Conservation (phyloP, 78 protist genomes). For the Cavenderia fasciculata region DNA sequence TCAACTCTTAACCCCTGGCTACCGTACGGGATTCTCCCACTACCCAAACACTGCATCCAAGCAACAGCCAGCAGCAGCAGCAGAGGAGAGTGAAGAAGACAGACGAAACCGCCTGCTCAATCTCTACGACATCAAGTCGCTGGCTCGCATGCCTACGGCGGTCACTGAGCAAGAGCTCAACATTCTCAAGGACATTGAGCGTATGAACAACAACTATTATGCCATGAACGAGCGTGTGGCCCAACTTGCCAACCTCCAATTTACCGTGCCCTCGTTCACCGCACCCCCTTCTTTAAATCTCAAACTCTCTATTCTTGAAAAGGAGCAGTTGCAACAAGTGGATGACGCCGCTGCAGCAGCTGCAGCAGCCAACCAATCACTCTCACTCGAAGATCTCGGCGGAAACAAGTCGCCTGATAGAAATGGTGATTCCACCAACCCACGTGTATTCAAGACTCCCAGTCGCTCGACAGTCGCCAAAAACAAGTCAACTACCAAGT, state of each 20-base stretch:
- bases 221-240: neutral
- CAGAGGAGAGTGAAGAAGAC: conserved; percentile 1
- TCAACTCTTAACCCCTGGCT: neutral
- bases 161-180: too few species aligned
- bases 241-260: neutral
- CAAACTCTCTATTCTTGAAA: neutral
- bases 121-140: neutral
- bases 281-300: neutral
- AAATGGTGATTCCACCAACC: neutral
- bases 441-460: too few species aligned
- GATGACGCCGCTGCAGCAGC: neutral
- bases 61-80: neutral
- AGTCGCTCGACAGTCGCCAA: too few species aligned
- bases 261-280: neutral
- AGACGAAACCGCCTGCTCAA: neutral
- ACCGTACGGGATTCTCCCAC: neutral
- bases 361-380: neutral
- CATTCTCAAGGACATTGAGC: too few species aligned
- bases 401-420: neutral
- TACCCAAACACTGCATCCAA: neutral
- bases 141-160: too few species aligned
- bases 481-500: neutral
- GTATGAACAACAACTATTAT: neutral
- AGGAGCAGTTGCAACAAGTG: neutral
- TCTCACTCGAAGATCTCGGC: neutral